These are phyloP conservation scores for Drechmeria coniospora DNA, from an alignment of 2,329 filamentous ascomycete genomes.

Conservation along the genomic window DNA sequence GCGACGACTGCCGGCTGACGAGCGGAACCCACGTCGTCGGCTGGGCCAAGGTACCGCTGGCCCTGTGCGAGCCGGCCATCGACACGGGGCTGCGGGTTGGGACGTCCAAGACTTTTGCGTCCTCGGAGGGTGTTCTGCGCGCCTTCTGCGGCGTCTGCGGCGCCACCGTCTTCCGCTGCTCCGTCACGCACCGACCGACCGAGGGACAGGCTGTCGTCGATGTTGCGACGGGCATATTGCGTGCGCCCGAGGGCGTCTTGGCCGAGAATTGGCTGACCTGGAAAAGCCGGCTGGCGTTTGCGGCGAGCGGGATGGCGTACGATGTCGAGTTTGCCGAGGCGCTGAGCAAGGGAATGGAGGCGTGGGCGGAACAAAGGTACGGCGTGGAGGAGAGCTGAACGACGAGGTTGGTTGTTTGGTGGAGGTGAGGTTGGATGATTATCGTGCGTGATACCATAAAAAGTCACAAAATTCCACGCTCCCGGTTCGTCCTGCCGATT, in stretches of 20 bases:
- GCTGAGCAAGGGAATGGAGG: conserved; percentile 20
- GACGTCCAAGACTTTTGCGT: conserved; percentile 26
- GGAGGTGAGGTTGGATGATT: too few species aligned
- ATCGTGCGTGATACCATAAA: too few species aligned
- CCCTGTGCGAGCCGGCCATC: conserved; percentile 20
- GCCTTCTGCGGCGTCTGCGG: conserved; percentile 32
- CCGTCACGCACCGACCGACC: conserved; percentile 11
- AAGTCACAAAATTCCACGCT: too few species aligned
- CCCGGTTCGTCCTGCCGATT: too few species aligned
- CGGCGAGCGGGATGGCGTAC: conserved; percentile 19
- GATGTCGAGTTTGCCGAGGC: conserved; percentile 20
- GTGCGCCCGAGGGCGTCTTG: conserved; percentile 26
- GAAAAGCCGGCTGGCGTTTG: conserved; percentile 21
- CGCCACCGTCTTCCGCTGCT: conserved; percentile 24
- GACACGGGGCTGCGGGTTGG: conserved; percentile 21
- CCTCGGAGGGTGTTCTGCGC: conserved; percentile 21
- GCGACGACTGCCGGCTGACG: conserved; percentile 28
- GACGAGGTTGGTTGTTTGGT: conserved; percentile 8
- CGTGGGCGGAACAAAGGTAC: conserved; percentile 21
- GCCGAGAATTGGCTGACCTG: conserved; percentile 31
- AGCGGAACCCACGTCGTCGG: conserved; percentile 24
- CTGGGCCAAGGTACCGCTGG: conserved; percentile 27
- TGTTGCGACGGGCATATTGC: conserved; percentile 26
- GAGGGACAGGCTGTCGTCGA: conserved; percentile 22
- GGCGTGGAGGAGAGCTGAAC: conserved; percentile 14